Base-by-base conservation (phyloP, 768 basidiomycete species). In the Psilocybe azurescens region DNA sequence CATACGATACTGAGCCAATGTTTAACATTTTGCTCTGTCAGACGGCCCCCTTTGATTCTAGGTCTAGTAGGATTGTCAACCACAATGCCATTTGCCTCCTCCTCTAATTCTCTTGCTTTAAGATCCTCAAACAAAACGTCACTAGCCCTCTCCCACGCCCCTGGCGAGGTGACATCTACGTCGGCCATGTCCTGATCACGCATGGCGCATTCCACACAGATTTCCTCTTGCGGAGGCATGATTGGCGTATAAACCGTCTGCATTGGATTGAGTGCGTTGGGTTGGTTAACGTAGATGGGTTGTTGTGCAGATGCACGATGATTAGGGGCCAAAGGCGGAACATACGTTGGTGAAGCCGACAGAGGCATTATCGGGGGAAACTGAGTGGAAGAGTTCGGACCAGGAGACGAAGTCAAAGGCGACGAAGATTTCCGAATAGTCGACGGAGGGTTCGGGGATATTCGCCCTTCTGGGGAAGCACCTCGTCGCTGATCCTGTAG, bases 201-300 rank as follows among this genome's bases (percentile, higher is more conserved):
- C 96, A 99, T 99, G 60, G 97, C 91, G 72, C 97, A 99, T 75
- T 99, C 97, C 38, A 97, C 81, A 68, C 97, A 99, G 32, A 98
- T 79, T 73, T 99, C 97, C 68, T 93, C 91, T 65, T 85, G 88
- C 9, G 79, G 84, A 13, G 79, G 85, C 24, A 81, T 85, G 33
- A 75, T 74, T 63, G 87, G 85, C 0, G 84, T 81, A 68, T 85
- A 87, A 3, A 87, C 81, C 3, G 89, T 83, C 63, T 89, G 87
- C 53, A 88, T 79, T 46, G 88, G 80, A 55, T 81, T 83, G 11
- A 83, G 81, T 1, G 84, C 69, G n/a, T 80, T 63, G 0, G 77
- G 70, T 48, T 87, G 87, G 4, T 83, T 88, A 66, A 92, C 87
- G 66, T 86, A 91, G 1, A 87, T 91, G n/a, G 91, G 91, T 59